Conservation (phyloP, 148 eudicot species). For the Nepenthes gracilis region DNA sequence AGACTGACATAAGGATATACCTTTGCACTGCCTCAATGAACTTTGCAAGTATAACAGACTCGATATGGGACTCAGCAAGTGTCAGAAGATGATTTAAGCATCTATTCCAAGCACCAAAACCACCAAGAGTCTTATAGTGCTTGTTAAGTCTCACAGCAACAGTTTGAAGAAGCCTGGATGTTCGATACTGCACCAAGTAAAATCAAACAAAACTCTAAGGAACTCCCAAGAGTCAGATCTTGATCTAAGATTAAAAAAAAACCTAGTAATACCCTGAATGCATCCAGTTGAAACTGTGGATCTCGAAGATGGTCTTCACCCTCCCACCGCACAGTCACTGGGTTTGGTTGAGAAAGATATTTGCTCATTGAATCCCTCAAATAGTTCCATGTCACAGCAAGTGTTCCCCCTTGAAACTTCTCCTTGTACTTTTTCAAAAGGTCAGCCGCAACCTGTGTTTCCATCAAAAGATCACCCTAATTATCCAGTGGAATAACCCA, state of each 20-base stretch:
- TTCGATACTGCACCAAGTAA: conserved; percentile 64
- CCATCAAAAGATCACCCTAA: not conserved
- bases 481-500: not conserved
- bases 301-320: conserved; percentile 84
- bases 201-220: not conserved
- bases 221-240: not conserved
- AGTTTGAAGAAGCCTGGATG: conserved; percentile 91
- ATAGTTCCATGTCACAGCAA: conserved; percentile 90
- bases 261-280: conserved; percentile 53
- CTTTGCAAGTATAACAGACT: conserved; percentile 70
- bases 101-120: conserved; percentile 98
- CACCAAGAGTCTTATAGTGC: conserved; percentile 77
- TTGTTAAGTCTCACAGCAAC: conserved; percentile 73
- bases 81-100: conserved; percentile 91
- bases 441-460: conserved; percentile 72
- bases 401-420: conserved; percentile 80
- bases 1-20: conserved; percentile 18
- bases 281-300: conserved; percentile 89
- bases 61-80: conserved; percentile 94
- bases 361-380: conserved; percentile 86
- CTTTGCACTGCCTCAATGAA: conserved; percentile 74
- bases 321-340: conserved; percentile 93
- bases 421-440: conserved; percentile 85
- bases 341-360: conserved; percentile 86
- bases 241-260: not conserved